A percentile compares a stretch with the other conserved stretches of the same genome.
These are phyloP conservation scores for Colletotrichum ledebouriae DNA, from an alignment of 2,329 filamentous ascomycete species.

Conservation along the genomic window DNA sequence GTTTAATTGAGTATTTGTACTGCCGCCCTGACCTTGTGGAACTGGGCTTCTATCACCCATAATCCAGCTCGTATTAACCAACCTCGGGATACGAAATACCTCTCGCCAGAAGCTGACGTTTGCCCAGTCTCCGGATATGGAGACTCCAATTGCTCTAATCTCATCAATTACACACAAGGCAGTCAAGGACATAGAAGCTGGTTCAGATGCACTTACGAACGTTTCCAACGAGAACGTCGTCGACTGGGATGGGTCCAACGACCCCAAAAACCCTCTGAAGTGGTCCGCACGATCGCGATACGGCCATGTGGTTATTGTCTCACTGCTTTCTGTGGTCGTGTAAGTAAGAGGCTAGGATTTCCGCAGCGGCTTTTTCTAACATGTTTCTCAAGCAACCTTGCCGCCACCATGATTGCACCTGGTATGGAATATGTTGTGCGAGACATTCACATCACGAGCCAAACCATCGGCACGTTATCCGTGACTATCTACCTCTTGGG, in stretches of 20 bases:
- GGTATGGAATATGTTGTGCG: conserved; percentile 63
- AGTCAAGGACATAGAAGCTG: conserved; percentile 7
- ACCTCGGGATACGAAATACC: background rate
- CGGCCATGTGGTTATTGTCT: conserved; percentile 53
- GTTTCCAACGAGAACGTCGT: conserved; percentile 53
- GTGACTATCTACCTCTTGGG: conserved; percentile 75
- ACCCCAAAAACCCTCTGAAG: conserved; percentile 72
- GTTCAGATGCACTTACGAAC: background rate
- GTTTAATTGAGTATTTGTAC: background rate
- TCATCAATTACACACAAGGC: background rate
- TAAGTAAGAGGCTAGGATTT: background rate
- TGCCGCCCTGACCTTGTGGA: background rate
- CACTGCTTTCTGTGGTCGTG: conserved; percentile 17
- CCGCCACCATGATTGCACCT: conserved; percentile 69
- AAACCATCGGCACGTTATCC: conserved; percentile 63
- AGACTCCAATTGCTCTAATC: background rate
- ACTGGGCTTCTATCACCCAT: background rate
- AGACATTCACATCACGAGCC: conserved; percentile 62
- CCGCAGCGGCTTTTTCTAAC: background rate
- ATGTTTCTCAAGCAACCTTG: conserved; percentile 44
- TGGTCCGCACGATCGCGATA: conserved; percentile 59
- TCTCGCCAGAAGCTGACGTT: background rate
- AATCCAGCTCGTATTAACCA: background rate
- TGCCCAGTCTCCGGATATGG: background rate
- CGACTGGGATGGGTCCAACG: conserved; percentile 70